phyloP scores from a whole-genome alignment of 208 protist genomes.

The Wallacemonas sp. region DNA sequence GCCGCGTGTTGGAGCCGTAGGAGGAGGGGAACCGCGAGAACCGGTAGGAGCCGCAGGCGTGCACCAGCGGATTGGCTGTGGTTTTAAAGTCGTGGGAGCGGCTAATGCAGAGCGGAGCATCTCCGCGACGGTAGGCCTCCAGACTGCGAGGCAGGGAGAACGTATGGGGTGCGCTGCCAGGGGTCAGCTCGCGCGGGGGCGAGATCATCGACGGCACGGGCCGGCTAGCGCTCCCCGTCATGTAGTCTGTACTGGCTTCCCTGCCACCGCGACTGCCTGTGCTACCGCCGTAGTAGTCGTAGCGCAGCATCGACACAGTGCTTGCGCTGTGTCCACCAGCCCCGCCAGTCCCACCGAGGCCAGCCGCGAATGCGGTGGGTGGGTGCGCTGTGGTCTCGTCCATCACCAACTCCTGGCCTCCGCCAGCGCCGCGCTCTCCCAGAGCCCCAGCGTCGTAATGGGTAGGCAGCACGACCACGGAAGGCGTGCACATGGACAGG shows the following conservation, averaged over 20 bases:
- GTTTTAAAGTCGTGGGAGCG: constrained; percentile 38
- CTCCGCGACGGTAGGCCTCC: constrained; percentile 15
- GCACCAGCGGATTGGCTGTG: constrained; percentile 22
- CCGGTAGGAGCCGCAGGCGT: constrained; percentile 18
- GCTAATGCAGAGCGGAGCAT: constrained; percentile 25
- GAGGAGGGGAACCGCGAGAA: background rate
- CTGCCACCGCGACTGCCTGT: constrained; percentile 17
- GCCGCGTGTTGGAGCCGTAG: background rate
- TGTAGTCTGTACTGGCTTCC: constrained; percentile 2
- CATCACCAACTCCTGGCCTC: no score
- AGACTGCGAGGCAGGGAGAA: constrained; percentile 7
- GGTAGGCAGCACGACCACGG: constrained; percentile 32
- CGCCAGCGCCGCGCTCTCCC: no score
- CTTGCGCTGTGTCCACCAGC: no score
- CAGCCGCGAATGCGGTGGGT: background rate
- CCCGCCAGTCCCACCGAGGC: background rate
- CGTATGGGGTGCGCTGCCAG: constrained; percentile 9
- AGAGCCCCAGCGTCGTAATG: background rate
- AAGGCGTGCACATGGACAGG: constrained; percentile 31
- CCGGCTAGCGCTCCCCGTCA: background rate
- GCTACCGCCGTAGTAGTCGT: background rate
- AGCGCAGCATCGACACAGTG: background rate
- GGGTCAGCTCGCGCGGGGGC: no score
- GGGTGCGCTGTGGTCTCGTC: no score
- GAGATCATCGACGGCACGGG: background rate